A percentile compares a stretch with the other conserved stretches of the same genome.
Conservation (phyloP, 495 filamentous ascomycete species). For the Penicillium odoratum region DNA sequence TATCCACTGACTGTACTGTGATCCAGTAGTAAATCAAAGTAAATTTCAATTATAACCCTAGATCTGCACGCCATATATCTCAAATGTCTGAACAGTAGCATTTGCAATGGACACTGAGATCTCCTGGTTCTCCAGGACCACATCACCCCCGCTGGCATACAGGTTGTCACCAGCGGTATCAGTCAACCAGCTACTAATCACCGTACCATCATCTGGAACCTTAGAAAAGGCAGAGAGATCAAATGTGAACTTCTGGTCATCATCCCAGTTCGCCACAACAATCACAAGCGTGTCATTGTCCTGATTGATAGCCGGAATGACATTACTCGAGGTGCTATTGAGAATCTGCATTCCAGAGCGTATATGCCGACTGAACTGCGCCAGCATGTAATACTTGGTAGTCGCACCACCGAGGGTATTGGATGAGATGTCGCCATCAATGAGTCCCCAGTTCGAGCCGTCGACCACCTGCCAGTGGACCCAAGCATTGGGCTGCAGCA, state of each 20-base stretch:
- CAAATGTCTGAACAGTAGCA: slow-evolving; percentile 16
- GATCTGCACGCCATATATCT: slow-evolving; percentile 5
- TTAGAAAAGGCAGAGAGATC: slow-evolving; percentile 13
- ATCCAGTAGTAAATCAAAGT: too few species aligned
- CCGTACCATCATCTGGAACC: slow-evolving; percentile 9
- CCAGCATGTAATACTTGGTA: slow-evolving; percentile 15
- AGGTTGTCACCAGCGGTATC: slow-evolving; percentile 7
- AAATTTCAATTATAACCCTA: not conserved
- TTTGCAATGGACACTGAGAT: slow-evolving; percentile 11
- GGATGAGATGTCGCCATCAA: slow-evolving; percentile 9
- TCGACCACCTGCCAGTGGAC: slow-evolving; percentile 18
- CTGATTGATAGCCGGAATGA: slow-evolving; percentile 10
- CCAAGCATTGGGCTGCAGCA: slow-evolving; percentile 14
- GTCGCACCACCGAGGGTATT: slow-evolving; percentile 9
- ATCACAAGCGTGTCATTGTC: slow-evolving; percentile 12
- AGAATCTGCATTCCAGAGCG: slow-evolving; percentile 16
- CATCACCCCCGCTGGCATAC: slow-evolving; percentile 5
- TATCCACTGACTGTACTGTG: too few species aligned
- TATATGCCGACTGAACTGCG: slow-evolving; percentile 18
- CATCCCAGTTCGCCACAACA: slow-evolving; percentile 19
- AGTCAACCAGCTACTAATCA: slow-evolving; percentile 13
- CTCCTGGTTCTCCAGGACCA: not conserved
- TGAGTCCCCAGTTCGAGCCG: slow-evolving; percentile 13
- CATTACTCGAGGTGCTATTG: slow-evolving; percentile 11
- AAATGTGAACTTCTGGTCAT: slow-evolving; percentile 8